Percentiles rank a stretch among this genome's conserved stretches.
phyloP scores from a whole-genome alignment of 192 early-diverging fungal species.

The Jimgerdemannia flammicorona region DNA sequence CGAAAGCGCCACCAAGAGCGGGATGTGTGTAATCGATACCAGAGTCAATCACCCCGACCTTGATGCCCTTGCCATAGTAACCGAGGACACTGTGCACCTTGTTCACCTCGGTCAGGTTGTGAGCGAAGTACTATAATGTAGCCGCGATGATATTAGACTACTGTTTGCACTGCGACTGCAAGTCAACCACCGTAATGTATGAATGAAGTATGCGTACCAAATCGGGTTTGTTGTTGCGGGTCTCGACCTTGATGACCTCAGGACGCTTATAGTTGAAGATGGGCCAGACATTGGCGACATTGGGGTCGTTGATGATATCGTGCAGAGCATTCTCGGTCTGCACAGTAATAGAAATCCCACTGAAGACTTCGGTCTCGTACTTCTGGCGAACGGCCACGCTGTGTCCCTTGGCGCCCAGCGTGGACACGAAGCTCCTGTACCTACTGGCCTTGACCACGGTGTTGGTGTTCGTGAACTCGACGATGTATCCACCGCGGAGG shows the following conservation, averaged over 20 bases:
- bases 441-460: too few species aligned
- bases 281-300: not conserved
- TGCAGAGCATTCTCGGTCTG: not conserved
- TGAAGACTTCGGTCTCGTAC: not conserved
- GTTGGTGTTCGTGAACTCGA: not conserved
- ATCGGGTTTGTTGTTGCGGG: not conserved
- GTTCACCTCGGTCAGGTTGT: constrained; percentile 49
- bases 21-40: constrained; percentile 68
- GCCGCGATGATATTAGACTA: not conserved
- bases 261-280: not conserved
- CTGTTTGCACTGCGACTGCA: not conserved
- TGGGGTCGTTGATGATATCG: not conserved
- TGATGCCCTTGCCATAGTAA: constrained; percentile 57
- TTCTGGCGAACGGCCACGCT: not conserved
- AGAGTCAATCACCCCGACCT: constrained; percentile 65
- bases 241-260: not conserved
- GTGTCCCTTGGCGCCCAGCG: not conserved
- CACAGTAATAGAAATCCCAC: constrained; percentile 4
- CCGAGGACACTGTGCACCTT: constrained; percentile 41
- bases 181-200: too few species aligned
- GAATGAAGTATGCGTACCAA: too few species aligned
- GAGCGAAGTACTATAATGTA: constrained; percentile 21
- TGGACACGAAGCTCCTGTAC: not conserved
- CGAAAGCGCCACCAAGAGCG: constrained; percentile 64
- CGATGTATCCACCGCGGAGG: not conserved